phyloP scores from a whole-genome alignment of 306 rosid species.

The Lablab purpureus region DNA sequence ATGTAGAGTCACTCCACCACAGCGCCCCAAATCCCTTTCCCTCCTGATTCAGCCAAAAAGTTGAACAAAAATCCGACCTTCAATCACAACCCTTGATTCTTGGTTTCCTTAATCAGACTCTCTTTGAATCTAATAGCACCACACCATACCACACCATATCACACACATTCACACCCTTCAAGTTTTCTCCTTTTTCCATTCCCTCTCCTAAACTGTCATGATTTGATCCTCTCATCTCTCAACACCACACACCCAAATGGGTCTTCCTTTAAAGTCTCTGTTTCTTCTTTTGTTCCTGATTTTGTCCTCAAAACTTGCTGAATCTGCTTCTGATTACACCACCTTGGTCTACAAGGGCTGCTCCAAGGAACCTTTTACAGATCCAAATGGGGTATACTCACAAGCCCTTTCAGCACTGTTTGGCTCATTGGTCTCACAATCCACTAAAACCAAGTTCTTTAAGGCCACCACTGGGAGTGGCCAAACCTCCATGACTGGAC shows the following conservation, averaged over 20 bases:
- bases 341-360: conserved; percentile 90
- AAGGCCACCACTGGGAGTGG: conserved; percentile 74
- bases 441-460: conserved; percentile 77
- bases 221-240: conserved; percentile 52
- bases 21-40: conserved; percentile 1
- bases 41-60: conserved; percentile 40
- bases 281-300: conserved; percentile 53
- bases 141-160: neutral
- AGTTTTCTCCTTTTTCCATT: neutral
- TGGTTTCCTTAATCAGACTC: conserved; percentile 40
- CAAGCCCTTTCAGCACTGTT: conserved; percentile 85
- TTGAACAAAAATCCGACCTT: conserved; percentile 21
- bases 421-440: conserved; percentile 74
- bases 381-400: conserved; percentile 88
- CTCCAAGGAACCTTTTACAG: conserved; percentile 79
- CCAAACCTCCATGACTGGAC: conserved; percentile 74
- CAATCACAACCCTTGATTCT: conserved; percentile 32
- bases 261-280: conserved; percentile 46
- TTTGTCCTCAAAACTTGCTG: conserved; percentile 44
- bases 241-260: conserved; percentile 58
- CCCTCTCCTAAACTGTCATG: conserved; percentile 49
- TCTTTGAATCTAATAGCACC: conserved; percentile 38
- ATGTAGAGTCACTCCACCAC: conserved; percentile 24
- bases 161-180: conserved; percentile 3
- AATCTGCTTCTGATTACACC: conserved; percentile 73